These are phyloP conservation scores for Ascochyta fabae DNA, from an alignment of 2,329 filamentous ascomycete genomes.

Conservation along the genomic window DNA sequence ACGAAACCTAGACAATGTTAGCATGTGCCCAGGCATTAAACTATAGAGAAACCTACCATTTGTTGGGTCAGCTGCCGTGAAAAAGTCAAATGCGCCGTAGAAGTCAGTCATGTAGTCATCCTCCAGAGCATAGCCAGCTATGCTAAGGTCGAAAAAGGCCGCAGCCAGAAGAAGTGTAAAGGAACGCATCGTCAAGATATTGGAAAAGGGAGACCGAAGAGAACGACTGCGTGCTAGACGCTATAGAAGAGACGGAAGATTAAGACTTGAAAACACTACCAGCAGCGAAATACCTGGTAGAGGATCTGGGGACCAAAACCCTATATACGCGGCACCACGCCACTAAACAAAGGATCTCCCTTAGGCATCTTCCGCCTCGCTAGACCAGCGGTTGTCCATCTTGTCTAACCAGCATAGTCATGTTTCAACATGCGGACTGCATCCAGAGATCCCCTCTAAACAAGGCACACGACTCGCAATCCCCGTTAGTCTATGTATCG, in stretches of 20 bases:
- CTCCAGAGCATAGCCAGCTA: constrained; percentile 51
- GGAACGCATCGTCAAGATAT: constrained; percentile 43
- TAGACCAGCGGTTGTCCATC: constrained; percentile 7
- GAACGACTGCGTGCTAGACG: constrained; percentile 44
- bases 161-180: constrained; percentile 45
- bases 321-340: constrained; percentile 14
- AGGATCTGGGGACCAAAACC: constrained; percentile 10
- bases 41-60: constrained; percentile 38
- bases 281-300: constrained; percentile 23
- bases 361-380: neutral
- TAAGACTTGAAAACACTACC: constrained; percentile 26
- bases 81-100: constrained; percentile 55
- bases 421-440: constrained; percentile 26
- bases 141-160: constrained; percentile 44
- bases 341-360: constrained; percentile 1
- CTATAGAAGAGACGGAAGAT: constrained; percentile 32
- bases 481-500: constrained; percentile 1
- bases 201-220: constrained; percentile 21
- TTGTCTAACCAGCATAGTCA: constrained; percentile 18
- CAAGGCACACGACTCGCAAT: constrained; percentile 18
- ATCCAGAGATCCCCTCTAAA: constrained; percentile 28
- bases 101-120: constrained; percentile 53
- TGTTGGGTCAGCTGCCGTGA: constrained; percentile 53
- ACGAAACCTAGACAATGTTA: constrained; percentile 42
- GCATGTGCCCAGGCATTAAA: neutral